Percentiles rank a stretch among this genome's conserved stretches.
These are phyloP conservation scores for Microbotryum lychnidis-dioicae DNA, from an alignment of 1,284 basidiomycete species.

Conservation along the genomic window DNA sequence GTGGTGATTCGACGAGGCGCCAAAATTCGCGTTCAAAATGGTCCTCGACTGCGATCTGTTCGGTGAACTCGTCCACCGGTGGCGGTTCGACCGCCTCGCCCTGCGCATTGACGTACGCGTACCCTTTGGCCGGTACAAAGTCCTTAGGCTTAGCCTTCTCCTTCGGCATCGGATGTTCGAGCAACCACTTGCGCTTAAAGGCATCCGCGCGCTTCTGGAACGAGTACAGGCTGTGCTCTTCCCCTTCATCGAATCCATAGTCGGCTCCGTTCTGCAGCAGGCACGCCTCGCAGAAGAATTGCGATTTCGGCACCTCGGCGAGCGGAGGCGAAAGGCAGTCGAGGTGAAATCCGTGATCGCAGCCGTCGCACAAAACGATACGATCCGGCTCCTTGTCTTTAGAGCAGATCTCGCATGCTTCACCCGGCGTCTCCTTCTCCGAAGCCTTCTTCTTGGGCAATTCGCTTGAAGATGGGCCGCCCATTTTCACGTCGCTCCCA, in stretches of 20 bases:
- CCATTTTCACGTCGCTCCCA: too few relatives aligned
- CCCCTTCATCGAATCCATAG: constrained; percentile 96
- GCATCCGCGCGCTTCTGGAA: constrained; percentile 86
- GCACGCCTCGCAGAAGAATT: constrained; percentile 95
- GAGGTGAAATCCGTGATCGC: constrained; percentile 94
- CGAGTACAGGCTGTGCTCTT: constrained; percentile 84
- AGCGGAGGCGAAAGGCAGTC: constrained; percentile 92
- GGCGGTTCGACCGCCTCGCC: neutral
- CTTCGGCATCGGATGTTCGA: constrained; percentile 56
- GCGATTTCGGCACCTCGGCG: constrained; percentile 70
- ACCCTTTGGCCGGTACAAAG: neutral
- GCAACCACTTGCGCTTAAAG: constrained; percentile 84
- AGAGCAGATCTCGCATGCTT: constrained; percentile 68
- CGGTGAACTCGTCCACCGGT: constrained; percentile 17
- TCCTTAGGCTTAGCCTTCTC: constrained; percentile 21
- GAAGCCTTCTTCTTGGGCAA: neutral
- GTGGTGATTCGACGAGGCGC: constrained; percentile 80
- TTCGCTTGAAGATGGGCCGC: too few relatives aligned
- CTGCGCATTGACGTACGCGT: too few relatives aligned
- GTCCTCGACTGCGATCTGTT: constrained; percentile 47
- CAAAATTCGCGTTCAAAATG: constrained; percentile 96
- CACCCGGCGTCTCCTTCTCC: constrained; percentile 11
- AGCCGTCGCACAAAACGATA: constrained; percentile 94
- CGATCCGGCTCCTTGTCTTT: constrained; percentile 47
- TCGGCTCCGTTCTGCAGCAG: constrained; percentile 90